phyloP scores from a whole-genome alignment of 345 rosid genomes.

The Heritiera littoralis region DNA sequence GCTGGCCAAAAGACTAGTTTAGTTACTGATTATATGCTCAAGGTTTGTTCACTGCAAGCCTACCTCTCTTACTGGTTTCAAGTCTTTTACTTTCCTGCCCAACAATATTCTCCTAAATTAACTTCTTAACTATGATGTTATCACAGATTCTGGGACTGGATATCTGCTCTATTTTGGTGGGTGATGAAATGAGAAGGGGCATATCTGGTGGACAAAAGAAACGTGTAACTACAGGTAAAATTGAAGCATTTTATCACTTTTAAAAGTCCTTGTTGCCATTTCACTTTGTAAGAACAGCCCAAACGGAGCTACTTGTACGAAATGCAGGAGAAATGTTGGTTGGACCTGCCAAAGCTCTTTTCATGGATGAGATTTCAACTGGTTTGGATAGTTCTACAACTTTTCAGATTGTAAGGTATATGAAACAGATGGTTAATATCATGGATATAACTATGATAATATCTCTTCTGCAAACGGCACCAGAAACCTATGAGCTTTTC shows the following conservation, averaged over 20 bases:
- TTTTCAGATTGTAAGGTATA: conserved; percentile 15
- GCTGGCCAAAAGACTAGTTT: conserved; percentile 48
- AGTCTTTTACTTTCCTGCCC: neutral
- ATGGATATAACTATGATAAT: conserved; percentile 12
- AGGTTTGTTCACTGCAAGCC: conserved; percentile 37
- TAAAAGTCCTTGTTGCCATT: neutral
- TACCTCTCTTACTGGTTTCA: neutral
- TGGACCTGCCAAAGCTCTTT: conserved; percentile 13
- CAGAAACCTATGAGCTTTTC: neutral
- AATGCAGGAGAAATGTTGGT: conserved; percentile 19
- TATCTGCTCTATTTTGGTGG: conserved; percentile 56
- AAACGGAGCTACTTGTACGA: neutral
- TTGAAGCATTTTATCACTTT: too few relatives aligned
- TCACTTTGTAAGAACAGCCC: neutral
- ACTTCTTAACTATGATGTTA: neutral
- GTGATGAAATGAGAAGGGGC: conserved; percentile 65
- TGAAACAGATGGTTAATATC: conserved; percentile 18
- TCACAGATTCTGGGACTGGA: conserved; percentile 59
- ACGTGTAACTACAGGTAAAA: conserved; percentile 56
- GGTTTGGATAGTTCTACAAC: conserved; percentile 15
- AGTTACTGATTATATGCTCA: conserved; percentile 55
- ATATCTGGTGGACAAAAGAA: conserved; percentile 71
- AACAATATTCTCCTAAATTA: neutral
- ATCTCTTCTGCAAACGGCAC: conserved; percentile 13
- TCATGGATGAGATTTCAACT: conserved; percentile 16